phyloP scores from a whole-genome alignment of 768 basidiomycete genomes.

The Sistotremastrum suecicum region DNA sequence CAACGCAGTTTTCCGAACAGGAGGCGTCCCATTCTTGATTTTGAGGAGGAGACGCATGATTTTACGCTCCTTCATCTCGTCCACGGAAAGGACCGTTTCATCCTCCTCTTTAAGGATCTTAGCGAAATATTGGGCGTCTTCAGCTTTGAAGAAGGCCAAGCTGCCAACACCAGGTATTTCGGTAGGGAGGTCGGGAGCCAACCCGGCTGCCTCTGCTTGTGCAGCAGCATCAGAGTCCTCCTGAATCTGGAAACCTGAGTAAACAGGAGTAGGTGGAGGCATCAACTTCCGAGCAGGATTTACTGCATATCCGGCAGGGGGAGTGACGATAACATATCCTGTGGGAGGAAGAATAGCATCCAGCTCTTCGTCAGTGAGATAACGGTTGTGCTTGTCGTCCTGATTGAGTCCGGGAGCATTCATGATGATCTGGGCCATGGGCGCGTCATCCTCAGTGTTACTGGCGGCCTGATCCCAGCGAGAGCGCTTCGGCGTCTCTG shows the following conservation, averaged over 20 bases:
- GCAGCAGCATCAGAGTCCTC: slow-evolving; percentile 88
- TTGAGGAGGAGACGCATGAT: slow-evolving; percentile 96
- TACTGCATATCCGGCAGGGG: slow-evolving; percentile 84
- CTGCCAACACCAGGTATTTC: slow-evolving; percentile 97
- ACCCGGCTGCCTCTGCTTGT: slow-evolving; percentile 77
- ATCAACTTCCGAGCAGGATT: slow-evolving; percentile 37
- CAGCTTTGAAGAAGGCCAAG: slow-evolving; percentile 94
- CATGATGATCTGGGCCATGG: slow-evolving; percentile 76
- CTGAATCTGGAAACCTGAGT: slow-evolving; percentile 92
- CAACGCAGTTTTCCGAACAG: slow-evolving; percentile 93
- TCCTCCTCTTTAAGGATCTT: slow-evolving; percentile 94
- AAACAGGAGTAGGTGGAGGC: slow-evolving; percentile 33
- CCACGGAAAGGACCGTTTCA: slow-evolving; percentile 81
- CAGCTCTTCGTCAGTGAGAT: slow-evolving; percentile 90
- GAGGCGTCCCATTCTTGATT: slow-evolving; percentile 99
- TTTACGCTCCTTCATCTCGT: slow-evolving; percentile 99
- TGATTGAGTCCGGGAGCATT: slow-evolving; percentile 64
- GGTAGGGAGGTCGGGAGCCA: slow-evolving; percentile 86
- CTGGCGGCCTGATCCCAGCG: slow-evolving; percentile 95
- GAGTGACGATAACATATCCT: slow-evolving; percentile 86
- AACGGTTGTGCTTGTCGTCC: slow-evolving; percentile 94
- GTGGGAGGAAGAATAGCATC: slow-evolving; percentile 74
- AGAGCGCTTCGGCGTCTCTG: slow-evolving; percentile 75
- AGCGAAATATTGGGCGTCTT: slow-evolving; percentile 96
- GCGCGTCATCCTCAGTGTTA: slow-evolving; percentile 38